A percentile compares a stretch with the other conserved stretches of the same genome.
These are phyloP conservation scores for Helichrysum umbraculigerum DNA, from an alignment of 129 eudicot species.

Conservation along the genomic window DNA sequence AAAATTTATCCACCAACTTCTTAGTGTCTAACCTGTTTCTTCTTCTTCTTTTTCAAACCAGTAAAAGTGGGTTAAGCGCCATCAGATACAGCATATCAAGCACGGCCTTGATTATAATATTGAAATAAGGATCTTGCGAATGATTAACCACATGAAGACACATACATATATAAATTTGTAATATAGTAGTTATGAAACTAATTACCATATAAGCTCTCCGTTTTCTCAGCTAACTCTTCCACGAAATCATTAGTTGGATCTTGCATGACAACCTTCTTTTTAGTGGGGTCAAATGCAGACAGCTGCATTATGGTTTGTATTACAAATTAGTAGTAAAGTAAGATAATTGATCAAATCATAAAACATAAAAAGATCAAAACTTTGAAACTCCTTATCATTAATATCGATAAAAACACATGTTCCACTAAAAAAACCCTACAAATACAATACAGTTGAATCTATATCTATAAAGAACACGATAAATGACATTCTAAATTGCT, in stretches of 20 bases:
- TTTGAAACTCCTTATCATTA: no score
- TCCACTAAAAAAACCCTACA: no score
- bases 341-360: not conserved
- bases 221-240: conserved; percentile 56
- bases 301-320: conserved; percentile 42
- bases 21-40: conserved; percentile 55
- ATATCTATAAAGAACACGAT: no score
- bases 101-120: not conserved
- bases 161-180: not conserved
- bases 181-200: not conserved
- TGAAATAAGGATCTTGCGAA: not conserved
- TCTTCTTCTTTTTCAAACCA: conserved; percentile 83
- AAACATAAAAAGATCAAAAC: no score
- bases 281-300: conserved; percentile 76
- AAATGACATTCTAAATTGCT: no score
- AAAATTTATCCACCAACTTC: not conserved
- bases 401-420: no score
- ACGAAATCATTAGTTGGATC: conserved; percentile 66
- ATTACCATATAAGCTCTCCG: conserved; percentile 62
- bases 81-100: conserved; percentile 53
- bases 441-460: no score
- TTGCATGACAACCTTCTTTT: conserved; percentile 74
- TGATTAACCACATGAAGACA: not conserved
- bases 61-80: conserved; percentile 58
- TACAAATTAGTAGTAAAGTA: not conserved